These are phyloP conservation scores for Daedaleopsis nitida DNA, from an alignment of 768 basidiomycete species.

Conservation along the genomic window DNA sequence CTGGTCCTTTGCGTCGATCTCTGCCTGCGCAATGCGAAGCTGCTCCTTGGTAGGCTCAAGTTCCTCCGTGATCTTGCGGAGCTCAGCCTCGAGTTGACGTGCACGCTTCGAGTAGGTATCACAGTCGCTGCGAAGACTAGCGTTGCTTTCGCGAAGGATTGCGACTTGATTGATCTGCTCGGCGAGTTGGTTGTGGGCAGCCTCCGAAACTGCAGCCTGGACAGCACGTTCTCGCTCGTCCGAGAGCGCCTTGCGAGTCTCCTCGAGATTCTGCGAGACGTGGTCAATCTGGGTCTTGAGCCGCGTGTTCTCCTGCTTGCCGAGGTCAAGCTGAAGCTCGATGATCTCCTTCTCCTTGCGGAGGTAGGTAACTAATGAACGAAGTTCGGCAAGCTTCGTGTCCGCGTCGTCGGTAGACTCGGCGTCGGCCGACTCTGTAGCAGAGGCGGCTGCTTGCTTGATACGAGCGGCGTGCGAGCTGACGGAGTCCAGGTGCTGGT, in stretches of 20 bases:
- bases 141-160: slow-evolving; percentile 85
- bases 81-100: slow-evolving; percentile 63
- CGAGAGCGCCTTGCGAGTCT: slow-evolving; percentile 67
- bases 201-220: slow-evolving; percentile 66
- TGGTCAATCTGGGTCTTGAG: slow-evolving; percentile 78
- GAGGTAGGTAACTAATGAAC: slow-evolving; percentile 78
- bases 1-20: slow-evolving; percentile 67
- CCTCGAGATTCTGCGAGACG: slow-evolving; percentile 66
- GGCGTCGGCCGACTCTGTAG: slow-evolving; percentile 42
- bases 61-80: slow-evolving; percentile 58
- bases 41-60: slow-evolving; percentile 78
- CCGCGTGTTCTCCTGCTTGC: slow-evolving; percentile 74
- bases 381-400: slow-evolving; percentile 69
- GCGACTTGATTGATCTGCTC: slow-evolving; percentile 88
- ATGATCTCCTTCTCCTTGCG: slow-evolving; percentile 92
- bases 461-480: slow-evolving; percentile 84
- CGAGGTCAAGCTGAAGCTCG: slow-evolving; percentile 82
- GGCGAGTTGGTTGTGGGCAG: slow-evolving; percentile 82
- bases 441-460: slow-evolving; percentile 62
- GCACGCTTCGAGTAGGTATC: slow-evolving; percentile 71
- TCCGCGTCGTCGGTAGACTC: slow-evolving; percentile 56
- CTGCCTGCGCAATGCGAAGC: slow-evolving; percentile 64
- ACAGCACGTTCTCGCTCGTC: slow-evolving; percentile 86
- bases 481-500: slow-evolving; percentile 83
- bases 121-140: slow-evolving; percentile 76